phyloP scores from a whole-genome alignment of 495 filamentous ascomycete genomes.

The Neurospora sp. region DNA sequence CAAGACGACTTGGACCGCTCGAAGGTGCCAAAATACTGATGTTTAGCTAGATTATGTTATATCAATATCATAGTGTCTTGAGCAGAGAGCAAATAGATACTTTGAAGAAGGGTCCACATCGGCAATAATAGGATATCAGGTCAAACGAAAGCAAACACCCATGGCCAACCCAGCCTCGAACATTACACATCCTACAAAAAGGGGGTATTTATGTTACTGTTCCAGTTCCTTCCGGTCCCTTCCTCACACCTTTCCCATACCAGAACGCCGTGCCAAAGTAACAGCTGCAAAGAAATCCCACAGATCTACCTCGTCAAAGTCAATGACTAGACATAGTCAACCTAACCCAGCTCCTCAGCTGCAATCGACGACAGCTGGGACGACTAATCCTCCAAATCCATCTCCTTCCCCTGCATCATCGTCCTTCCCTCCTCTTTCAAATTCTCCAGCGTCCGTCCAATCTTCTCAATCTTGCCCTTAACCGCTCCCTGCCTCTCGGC shows the following conservation, averaged over 20 bases:
- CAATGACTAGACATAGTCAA: neutral
- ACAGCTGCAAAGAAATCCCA: neutral
- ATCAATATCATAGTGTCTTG: neutral
- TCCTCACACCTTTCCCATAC: neutral
- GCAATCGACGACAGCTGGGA: neutral
- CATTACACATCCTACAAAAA: neutral
- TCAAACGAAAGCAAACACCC: neutral
- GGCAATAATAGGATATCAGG: neutral
- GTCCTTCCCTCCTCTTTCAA: conserved; percentile 45
- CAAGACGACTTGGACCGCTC: neutral
- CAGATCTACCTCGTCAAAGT: neutral
- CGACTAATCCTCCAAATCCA: conserved; percentile 24
- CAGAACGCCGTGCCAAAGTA: neutral
- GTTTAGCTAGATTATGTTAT: neutral
- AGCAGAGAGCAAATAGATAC: neutral
- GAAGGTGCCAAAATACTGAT: neutral
- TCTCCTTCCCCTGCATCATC: conserved; percentile 46
- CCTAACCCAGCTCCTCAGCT: neutral
- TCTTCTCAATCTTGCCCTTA: conserved; percentile 40
- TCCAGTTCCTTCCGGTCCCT: neutral
- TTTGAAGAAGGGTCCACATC: neutral
- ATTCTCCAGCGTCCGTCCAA: conserved; percentile 43
- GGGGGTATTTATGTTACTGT: neutral
- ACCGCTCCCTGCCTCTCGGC: conserved; percentile 42
- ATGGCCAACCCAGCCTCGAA: neutral